Evolutionary conservation across 805 yeast species (phyloP).

Genomic region (Cyberlindnera mississippiensis): DNA sequence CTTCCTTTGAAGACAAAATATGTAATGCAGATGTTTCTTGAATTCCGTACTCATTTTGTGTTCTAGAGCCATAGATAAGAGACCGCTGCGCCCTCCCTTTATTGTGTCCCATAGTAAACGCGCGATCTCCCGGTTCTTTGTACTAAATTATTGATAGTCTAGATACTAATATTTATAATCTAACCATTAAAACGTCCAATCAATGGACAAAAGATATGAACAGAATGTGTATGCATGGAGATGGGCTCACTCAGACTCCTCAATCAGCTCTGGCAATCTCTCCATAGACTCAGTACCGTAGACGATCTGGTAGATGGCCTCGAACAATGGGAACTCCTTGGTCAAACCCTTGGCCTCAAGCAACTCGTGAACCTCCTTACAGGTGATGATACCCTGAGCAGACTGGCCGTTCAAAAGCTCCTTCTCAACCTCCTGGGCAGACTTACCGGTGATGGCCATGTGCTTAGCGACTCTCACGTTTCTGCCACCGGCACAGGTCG

Average conservation of each 20-base stretch:
- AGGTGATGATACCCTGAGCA: slow-evolving; percentile 92
- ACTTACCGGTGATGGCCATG: slow-evolving; percentile 75
- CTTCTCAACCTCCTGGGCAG: slow-evolving; percentile 80
- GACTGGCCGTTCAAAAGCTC: slow-evolving; percentile 90
- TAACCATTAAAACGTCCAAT: background rate
- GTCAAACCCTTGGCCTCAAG: slow-evolving; percentile 26
- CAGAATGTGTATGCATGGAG: background rate
- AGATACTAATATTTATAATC: no score
- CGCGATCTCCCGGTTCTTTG: no score
- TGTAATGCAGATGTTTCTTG: no score
- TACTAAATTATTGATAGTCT: no score
- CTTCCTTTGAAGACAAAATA: no score
- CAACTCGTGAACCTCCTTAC: slow-evolving; percentile 83
- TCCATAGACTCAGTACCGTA: slow-evolving; percentile 72
- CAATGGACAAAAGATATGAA: no score
- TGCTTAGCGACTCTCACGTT: slow-evolving; percentile 86
- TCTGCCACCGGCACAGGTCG: slow-evolving; percentile 97
- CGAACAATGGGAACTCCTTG: slow-evolving; percentile 68
- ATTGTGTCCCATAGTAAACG: no score
- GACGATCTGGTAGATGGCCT: slow-evolving; percentile 73
- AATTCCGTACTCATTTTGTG: no score
- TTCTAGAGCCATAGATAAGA: no score
- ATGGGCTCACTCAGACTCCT: slow-evolving; percentile 29
- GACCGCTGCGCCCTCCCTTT: no score
- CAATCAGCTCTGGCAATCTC: slow-evolving; percentile 68